Evolutionary conservation across 441 rosid genomes (phyloP).

Genomic region (Gossypium lobatum): DNA sequence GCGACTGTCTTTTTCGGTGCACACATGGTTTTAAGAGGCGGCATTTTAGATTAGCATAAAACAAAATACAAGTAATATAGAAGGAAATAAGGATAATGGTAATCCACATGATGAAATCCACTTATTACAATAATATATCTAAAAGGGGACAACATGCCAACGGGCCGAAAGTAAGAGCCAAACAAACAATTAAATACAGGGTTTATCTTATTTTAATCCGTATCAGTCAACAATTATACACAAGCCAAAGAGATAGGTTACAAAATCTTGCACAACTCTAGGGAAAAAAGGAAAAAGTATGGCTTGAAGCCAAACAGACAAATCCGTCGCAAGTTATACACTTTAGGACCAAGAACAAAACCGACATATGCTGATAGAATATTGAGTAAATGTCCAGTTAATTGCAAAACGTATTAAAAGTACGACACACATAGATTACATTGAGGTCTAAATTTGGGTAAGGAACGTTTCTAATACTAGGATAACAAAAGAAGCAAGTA

Average conservation of each 20-base stretch:
- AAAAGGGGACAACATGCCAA: constrained; percentile 22
- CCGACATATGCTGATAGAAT: not conserved
- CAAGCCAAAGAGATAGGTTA: constrained; percentile 16
- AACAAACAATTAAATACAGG: constrained; percentile 21
- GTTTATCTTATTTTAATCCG: constrained; percentile 17
- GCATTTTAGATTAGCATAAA: constrained; percentile 9
- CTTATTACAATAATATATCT: constrained; percentile 7
- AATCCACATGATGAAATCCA: constrained; percentile 26
- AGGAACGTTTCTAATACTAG: constrained; percentile 13
- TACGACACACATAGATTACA: too few species aligned
- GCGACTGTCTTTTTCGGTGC: not conserved
- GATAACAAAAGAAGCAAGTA: constrained; percentile 18
- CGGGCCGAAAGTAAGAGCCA: constrained; percentile 23
- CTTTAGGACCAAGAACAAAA: not conserved
- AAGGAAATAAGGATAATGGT: constrained; percentile 11
- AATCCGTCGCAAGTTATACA: constrained; percentile 7
- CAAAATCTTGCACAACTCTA: constrained; percentile 19
- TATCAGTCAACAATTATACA: constrained; percentile 21
- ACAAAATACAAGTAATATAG: not conserved
- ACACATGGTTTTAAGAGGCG: constrained; percentile 3
- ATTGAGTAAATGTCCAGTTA: not conserved
- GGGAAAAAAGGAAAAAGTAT: constrained; percentile 14
- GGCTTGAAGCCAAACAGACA: constrained; percentile 17
- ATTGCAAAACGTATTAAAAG: not conserved
- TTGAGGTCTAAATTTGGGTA: not conserved